Base-by-base conservation (phyloP, 1,284 basidiomycete species). In the Cystobasidiaceae sp. region DNA sequence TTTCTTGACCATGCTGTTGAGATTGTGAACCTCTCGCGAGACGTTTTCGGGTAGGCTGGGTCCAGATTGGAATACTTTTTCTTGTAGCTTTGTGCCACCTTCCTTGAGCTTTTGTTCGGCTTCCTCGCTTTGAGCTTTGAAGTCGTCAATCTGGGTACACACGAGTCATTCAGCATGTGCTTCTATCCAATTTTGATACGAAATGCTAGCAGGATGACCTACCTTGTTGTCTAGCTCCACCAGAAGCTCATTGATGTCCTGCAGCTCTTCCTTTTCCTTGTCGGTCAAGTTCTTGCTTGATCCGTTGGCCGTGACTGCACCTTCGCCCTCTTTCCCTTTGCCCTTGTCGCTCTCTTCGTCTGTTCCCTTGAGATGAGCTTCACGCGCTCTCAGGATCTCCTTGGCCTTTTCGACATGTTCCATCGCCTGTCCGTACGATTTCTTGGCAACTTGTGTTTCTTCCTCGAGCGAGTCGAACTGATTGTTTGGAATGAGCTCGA, bases 141-240 rank as follows among this genome's bases (percentile, higher is more conserved):
- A 65, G 61, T 74, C 73, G 23, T 74, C 71, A 44, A 73, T 73
- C 72, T 73, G 59, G 13, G 19, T 46, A 23, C n/a, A 32, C 27
- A 25, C n/a, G n/a, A 25, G 82, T 98, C 50, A 91, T 23, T 97
- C 70, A 97, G 98, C 70, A 98, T 99, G 71, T 96, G 98, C 78
- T 90, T 94, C 2, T 82, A 96, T 34, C 94, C 94, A 0, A 96
- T 98, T 76, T 94, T 99, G 4, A 90, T 98, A 28, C 89, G 97
- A 43, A 98, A 98, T 76, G 97, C 98, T 71, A 91, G 94, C 37
- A 30, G 30, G 15, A 7, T 30, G n/a, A 46, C 73, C 27, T 30
- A 71, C 70, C 70, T 72, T 70, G 62, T 64, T 64, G 37, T 69
- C 69, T 8, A 71, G 59, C n/a, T 71, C 69, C 1, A 56, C 61